Conservation (phyloP, 2,329 filamentous ascomycete species). For the Colletotrichum kahawae region DNA sequence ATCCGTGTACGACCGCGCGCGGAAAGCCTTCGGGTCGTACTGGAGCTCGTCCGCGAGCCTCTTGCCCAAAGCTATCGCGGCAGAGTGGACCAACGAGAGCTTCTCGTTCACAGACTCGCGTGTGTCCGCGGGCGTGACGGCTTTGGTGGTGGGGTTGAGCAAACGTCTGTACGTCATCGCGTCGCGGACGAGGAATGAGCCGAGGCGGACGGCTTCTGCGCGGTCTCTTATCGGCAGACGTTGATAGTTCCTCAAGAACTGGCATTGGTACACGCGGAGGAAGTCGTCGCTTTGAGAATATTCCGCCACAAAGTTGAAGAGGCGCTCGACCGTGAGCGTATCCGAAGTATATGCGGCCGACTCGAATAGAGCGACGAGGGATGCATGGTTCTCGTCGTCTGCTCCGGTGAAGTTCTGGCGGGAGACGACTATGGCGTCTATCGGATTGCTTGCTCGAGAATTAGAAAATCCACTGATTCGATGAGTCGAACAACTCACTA, state of each 20-base stretch:
- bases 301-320: slow-evolving; percentile 18
- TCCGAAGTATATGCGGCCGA: slow-evolving; percentile 25
- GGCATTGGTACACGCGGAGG: not conserved
- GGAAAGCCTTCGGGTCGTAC: not conserved
- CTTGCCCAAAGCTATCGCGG: slow-evolving; percentile 24
- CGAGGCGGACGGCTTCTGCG: slow-evolving; percentile 27
- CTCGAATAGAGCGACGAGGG: slow-evolving; percentile 24
- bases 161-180: not conserved
- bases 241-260: slow-evolving; percentile 25
- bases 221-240: slow-evolving; percentile 11
- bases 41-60: slow-evolving; percentile 22
- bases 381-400: not conserved
- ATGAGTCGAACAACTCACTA: not conserved
- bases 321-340: not conserved
- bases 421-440: not conserved
- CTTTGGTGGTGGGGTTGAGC: not conserved
- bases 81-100: slow-evolving; percentile 29
- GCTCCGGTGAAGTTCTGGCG: not conserved
- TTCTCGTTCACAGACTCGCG: slow-evolving; percentile 11
- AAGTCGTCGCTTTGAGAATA: slow-evolving; percentile 13
- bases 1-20: not conserved
- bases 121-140: not conserved
- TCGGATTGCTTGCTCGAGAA: not conserved
- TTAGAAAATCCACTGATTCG: not conserved
- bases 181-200: slow-evolving; percentile 17